Conservation (phyloP, 1,284 basidiomycete genomes). For the Ustilago loliicola region DNA sequence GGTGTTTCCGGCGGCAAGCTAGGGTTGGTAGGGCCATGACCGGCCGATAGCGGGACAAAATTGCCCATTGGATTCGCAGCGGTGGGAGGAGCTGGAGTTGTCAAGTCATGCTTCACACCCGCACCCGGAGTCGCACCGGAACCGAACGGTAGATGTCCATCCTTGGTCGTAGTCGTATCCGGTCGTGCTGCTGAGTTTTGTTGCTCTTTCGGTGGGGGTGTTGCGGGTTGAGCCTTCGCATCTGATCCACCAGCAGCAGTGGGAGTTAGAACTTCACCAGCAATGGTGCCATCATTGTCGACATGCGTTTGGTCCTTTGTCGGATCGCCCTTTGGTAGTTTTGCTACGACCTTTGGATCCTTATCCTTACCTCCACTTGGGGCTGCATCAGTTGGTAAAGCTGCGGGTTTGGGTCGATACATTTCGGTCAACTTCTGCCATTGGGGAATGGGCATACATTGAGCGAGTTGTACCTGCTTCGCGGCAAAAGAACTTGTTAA, state of each 20-base stretch:
- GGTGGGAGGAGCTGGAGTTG: not conserved
- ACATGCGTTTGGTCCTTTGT: conserved; percentile 12
- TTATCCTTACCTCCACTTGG: not conserved
- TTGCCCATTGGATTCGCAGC: not conserved
- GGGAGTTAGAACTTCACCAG: conserved; percentile 5
- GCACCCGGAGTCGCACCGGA: not conserved
- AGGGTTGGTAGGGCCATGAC: not conserved
- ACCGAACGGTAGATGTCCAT: not conserved
- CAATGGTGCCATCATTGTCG: conserved; percentile 18
- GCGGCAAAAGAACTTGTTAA: conserved; percentile 26
- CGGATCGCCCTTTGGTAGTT: conserved; percentile 4
- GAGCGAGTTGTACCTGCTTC: conserved; percentile 36
- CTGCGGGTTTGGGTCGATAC: conserved; percentile 16
- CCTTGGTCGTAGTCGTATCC: not conserved
- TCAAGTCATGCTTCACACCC: not conserved
- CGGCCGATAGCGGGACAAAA: not conserved
- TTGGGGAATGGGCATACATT: conserved; percentile 11
- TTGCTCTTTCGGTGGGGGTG: not conserved
- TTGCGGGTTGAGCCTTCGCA: not conserved
- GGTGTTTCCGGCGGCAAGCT: not conserved
- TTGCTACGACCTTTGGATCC: conserved; percentile 23
- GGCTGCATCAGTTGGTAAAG: not conserved
- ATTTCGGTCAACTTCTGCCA: conserved; percentile 31
- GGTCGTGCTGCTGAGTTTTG: not conserved
- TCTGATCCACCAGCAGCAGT: not conserved